phyloP scores from a whole-genome alignment of 148 eudicot genomes.

The Fagopyrum tataricum region DNA sequence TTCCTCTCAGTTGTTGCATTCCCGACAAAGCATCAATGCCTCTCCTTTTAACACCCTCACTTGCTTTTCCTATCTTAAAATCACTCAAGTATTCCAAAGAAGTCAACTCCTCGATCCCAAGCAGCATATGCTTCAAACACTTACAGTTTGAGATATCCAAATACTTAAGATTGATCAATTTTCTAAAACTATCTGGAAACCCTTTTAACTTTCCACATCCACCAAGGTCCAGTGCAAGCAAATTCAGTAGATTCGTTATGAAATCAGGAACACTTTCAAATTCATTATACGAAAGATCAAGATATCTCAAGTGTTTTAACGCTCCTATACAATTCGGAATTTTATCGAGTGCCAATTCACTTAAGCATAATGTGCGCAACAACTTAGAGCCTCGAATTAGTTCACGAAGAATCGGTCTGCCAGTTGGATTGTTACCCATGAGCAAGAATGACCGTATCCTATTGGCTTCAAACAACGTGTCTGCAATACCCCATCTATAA shows the following conservation, averaged over 20 bases:
- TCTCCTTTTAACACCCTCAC: neutral
- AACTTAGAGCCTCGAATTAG: neutral
- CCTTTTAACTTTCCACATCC: neutral
- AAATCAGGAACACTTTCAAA: neutral
- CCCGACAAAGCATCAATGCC: neutral
- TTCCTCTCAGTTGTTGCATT: neutral
- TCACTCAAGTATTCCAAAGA: slow-evolving; percentile 7
- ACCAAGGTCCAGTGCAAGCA: slow-evolving; percentile 18
- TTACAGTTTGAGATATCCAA: slow-evolving; percentile 14
- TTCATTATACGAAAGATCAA: slow-evolving; percentile 18
- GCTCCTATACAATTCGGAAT: neutral
- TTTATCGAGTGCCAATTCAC: neutral
- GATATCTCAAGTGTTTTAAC: slow-evolving; percentile 23
- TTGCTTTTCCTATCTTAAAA: neutral
- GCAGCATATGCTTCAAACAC: slow-evolving; percentile 16
- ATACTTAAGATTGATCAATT: slow-evolving; percentile 17
- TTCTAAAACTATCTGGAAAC: slow-evolving; percentile 15
- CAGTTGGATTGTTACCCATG: neutral
- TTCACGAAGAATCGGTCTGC: neutral
- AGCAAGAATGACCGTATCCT: neutral
- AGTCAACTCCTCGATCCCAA: slow-evolving; percentile 12
- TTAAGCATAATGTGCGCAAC: neutral
- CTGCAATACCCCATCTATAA: neutral
- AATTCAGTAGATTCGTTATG: slow-evolving; percentile 5
- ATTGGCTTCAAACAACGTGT: neutral